Conservation (phyloP, 1,139 yeast species). For the Saccharomyces hybrid region DNA sequence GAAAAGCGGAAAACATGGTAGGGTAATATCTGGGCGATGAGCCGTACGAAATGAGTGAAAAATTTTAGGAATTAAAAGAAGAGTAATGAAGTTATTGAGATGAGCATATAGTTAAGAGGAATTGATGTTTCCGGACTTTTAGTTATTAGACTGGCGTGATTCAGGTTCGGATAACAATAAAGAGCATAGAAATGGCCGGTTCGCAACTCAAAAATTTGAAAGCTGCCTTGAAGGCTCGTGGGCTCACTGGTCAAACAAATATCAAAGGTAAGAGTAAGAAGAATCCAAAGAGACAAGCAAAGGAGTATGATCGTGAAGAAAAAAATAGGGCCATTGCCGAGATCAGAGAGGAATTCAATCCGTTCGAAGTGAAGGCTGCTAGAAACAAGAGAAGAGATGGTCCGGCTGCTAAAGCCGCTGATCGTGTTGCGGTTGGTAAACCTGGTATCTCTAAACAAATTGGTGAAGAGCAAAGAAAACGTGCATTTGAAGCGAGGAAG, state of each 20-base stretch:
- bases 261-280: conserved; percentile 42
- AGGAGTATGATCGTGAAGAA: conserved; percentile 64
- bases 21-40: conserved; percentile 12
- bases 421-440: conserved; percentile 57
- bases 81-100: not conserved
- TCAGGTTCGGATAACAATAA: not conserved
- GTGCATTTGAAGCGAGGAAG: conserved; percentile 60
- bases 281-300: conserved; percentile 46
- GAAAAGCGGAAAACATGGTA: not conserved
- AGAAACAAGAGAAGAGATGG: conserved; percentile 55
- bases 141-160: not conserved
- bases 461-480: conserved; percentile 66
- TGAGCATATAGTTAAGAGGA: not conserved
- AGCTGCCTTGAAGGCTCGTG: conserved; percentile 67
- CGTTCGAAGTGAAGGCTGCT: conserved; percentile 73
- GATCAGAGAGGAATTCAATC: conserved; percentile 79
- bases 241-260: conserved; percentile 77
- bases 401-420: conserved; percentile 34
- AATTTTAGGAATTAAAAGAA: not conserved
- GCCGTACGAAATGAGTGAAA: conserved; percentile 4
- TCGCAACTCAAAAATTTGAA: conserved; percentile 81
- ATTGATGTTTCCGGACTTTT: not conserved
- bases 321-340: conserved; percentile 46
- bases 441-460: conserved; percentile 70
- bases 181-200: conserved; percentile 56